phyloP scores from a whole-genome alignment of 257 asterid species.

The Solanum peruvianum region DNA sequence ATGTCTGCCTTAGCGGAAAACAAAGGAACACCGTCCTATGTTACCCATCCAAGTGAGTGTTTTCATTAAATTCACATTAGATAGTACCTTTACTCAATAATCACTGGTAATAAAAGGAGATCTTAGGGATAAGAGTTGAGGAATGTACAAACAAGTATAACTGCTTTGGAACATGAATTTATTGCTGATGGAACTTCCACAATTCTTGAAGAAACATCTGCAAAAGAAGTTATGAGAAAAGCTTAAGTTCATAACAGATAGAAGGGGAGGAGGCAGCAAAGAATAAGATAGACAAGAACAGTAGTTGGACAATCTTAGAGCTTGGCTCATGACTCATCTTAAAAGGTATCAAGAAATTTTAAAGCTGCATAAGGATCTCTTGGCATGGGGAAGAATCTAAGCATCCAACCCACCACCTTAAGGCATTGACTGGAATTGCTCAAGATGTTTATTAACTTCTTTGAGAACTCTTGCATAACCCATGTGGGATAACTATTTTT shows the following conservation, averaged over 20 bases:
- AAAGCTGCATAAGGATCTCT: background rate
- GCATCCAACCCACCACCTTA: background rate
- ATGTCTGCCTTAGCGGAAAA: background rate
- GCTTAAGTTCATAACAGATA: background rate
- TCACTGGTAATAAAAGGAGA: background rate
- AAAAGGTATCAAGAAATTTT: background rate
- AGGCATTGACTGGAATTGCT: background rate
- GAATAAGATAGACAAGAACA: background rate
- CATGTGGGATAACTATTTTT: background rate
- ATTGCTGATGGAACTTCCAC: conserved; percentile 44
- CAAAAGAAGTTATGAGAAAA: conserved; percentile 5
- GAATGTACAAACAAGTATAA: conserved; percentile 96
- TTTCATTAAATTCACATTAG: background rate
- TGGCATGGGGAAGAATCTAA: background rate
- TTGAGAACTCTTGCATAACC: background rate
- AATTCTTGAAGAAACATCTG: conserved; percentile 47
- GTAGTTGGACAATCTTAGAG: background rate
- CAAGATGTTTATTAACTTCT: background rate
- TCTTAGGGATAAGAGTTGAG: conserved; percentile 25
- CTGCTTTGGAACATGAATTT: conserved; percentile 60
- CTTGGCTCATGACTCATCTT: background rate
- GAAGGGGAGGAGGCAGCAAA: background rate
- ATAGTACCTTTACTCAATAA: background rate
- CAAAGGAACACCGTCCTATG: background rate
- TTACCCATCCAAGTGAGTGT: background rate